Base-by-base conservation (phyloP, 1,139 yeast species). In the Candida sojae region DNA sequence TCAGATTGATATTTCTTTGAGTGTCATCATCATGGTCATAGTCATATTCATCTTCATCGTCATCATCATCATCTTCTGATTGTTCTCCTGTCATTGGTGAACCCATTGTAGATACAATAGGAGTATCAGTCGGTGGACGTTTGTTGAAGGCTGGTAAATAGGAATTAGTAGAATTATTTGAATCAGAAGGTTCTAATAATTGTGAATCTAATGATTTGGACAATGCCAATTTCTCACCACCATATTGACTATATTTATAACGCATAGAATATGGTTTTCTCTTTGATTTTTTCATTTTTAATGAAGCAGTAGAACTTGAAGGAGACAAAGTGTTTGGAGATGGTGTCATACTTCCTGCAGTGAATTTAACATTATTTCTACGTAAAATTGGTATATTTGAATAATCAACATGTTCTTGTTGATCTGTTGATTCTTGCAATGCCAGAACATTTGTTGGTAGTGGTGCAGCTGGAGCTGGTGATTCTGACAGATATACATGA, bases 81-180 rank as follows among this genome's bases (percentile, higher is more conserved):
- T 67, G 70, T 42, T 62, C 69, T 35, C 64, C 57, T 26, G 68
- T 67, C 25, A 65, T 63, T 0, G 90, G 90, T 0, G 88, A 82
- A 0, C 80, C 71, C 52, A 71, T 67, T 10, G 74, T 67, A 35
- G 87, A 82, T 4, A 79, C 81, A 2, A 83, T 74, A 0, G 92
- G 92, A 0, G 92, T 86, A 60, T 86, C 92, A 40, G 86, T 83
- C 48, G 83, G 67, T 0, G 92, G 91, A 42, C 90, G 70, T 62
- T 80, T 83, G 60, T 85, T 82, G 63, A 86, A 86, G 49, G 73
- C 84, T 0, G 89, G 88, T 42, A 80, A 66, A 38, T 61, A 57
- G 2, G 62, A 51, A 37, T 34, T 47, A 2, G 42, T 31, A 8
- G 54, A 51, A 38, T 37, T 43, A 40, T 55, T 56, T 8, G 67